Evolutionary conservation across 2,329 filamentous ascomycete genomes (phyloP).

Genomic region (Monosporascus sp.): DNA sequence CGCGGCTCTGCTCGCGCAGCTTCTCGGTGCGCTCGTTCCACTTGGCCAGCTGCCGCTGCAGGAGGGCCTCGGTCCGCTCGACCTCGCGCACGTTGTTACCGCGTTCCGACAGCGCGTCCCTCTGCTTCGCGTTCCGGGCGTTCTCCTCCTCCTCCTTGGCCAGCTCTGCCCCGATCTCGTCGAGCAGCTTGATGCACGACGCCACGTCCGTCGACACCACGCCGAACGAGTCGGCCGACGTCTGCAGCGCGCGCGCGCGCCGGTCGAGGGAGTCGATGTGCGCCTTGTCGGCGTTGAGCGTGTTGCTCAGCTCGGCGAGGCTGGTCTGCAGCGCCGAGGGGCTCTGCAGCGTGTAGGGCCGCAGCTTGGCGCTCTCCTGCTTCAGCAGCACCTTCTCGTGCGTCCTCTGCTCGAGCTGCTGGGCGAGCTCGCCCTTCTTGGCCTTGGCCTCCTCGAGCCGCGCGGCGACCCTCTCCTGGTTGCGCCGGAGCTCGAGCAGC

Average conservation of each 20-base stretch:
- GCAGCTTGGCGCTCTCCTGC: slow-evolving; percentile 83
- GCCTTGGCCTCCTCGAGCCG: slow-evolving; percentile 78
- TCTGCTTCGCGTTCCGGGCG: slow-evolving; percentile 71
- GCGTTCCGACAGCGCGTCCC: slow-evolving; percentile 81
- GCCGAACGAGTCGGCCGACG: slow-evolving; percentile 82
- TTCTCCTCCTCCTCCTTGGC: slow-evolving; percentile 89
- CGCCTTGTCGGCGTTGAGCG: slow-evolving; percentile 69
- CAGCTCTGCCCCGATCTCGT: slow-evolving; percentile 80
- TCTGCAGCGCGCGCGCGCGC: slow-evolving; percentile 83
- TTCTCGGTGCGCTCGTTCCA: slow-evolving; percentile 85
- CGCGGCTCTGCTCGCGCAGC: slow-evolving; percentile 71
- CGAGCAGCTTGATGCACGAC: slow-evolving; percentile 81
- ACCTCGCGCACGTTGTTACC: slow-evolving; percentile 89
- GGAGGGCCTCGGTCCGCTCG: slow-evolving; percentile 77
- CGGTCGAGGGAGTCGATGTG: slow-evolving; percentile 87
- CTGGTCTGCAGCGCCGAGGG: slow-evolving; percentile 77
- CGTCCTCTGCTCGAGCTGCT: slow-evolving; percentile 66
- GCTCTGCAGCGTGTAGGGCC: slow-evolving; percentile 88
- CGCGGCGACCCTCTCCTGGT: slow-evolving; percentile 77
- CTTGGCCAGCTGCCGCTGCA: slow-evolving; percentile 78
- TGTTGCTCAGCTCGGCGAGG: slow-evolving; percentile 75
- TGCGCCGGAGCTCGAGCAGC: slow-evolving; percentile 72
- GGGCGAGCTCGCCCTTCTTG: slow-evolving; percentile 72
- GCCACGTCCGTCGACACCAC: slow-evolving; percentile 82
- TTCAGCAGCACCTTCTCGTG: slow-evolving; percentile 65